Evolutionary conservation across 371 early-diverging fungal genomes (phyloP), one percentile per base, ranked within the genome.

Genomic region (Apophysomyces sp.): DNA sequence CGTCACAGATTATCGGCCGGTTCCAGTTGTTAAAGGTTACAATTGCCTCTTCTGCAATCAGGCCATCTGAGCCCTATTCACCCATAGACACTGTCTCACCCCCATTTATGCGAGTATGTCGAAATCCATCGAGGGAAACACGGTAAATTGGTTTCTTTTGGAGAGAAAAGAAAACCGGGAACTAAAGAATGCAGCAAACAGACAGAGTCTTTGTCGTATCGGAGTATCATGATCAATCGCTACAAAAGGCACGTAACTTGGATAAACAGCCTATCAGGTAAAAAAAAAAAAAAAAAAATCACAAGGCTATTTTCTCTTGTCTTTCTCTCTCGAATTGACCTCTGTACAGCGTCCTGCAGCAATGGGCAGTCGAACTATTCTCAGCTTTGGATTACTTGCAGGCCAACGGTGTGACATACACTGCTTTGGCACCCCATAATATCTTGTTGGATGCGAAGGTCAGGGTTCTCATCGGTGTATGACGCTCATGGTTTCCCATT

Each of bases 61-160:
- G 15, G n/a, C 41, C 12, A 36, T 26, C 5, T 55, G 13, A n/a
- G 55, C 26, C 26, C 18, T 21, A 9, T 15, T 59, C 18, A 36
- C 4, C 13, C 2, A n/a, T 67, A 85, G 85, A 74, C 82, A 15
- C 66, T 87, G n/a, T 53, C 61, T 27, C 86, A 85, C 60, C 80
- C 84, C 15, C 76, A 82, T 57, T 58, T 87, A 7, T 85, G 86
- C 61, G 76, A 81, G 60, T 86, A 84, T 61, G 67, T 87, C 54
- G 87, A 87, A 55, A 79, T 85, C 53, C 72, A 82, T 54, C 82
- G 82, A 59, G 87, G 86, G 53, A 85, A 85, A 61, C 76, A 85
- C 62, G 85, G 87, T 85, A 75, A 62, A n/a, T n/a, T n/a, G n/a
- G n/a, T n/a, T n/a, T n/a, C n/a, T n/a, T n/a, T n/a, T n/a, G n/a